phyloP scores from a whole-genome alignment of 2,329 filamentous ascomycete species.

The Macroventuria anomochaeta region DNA sequence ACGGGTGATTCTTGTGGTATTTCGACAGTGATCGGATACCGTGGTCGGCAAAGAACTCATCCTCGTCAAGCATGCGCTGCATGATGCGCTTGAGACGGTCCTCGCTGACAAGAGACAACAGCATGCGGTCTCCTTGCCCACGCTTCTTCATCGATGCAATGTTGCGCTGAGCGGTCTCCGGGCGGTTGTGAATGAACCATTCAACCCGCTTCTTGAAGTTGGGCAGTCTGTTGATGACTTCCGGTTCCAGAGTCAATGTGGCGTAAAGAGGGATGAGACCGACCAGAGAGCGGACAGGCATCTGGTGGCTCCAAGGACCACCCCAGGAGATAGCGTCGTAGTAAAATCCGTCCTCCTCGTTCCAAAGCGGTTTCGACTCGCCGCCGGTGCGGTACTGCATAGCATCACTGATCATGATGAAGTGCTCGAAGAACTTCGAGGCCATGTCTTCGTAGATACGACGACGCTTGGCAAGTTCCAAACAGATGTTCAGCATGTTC shows the following conservation, averaged over 20 bases:
- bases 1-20: constrained; percentile 86
- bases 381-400: constrained; percentile 77
- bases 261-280: constrained; percentile 93
- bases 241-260: constrained; percentile 88
- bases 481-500: constrained; percentile 94
- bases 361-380: constrained; percentile 87
- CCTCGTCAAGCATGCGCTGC: constrained; percentile 89
- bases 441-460: constrained; percentile 96
- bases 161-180: constrained; percentile 88
- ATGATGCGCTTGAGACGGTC: constrained; percentile 90
- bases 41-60: constrained; percentile 88
- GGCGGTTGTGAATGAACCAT: constrained; percentile 90
- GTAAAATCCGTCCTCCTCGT: constrained; percentile 96
- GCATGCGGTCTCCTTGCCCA: constrained; percentile 85
- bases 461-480: constrained; percentile 93
- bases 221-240: constrained; percentile 89
- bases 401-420: constrained; percentile 95
- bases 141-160: constrained; percentile 92
- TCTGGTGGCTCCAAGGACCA: constrained; percentile 88
- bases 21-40: constrained; percentile 93
- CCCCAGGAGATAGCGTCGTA: constrained; percentile 98
- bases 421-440: constrained; percentile 98
- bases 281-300: constrained; percentile 89
- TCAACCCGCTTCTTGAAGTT: constrained; percentile 91
- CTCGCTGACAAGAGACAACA: constrained; percentile 90